These are phyloP conservation scores for Pachyrhizus erosus DNA, from an alignment of 306 rosid genomes.

Conservation along the genomic window DNA sequence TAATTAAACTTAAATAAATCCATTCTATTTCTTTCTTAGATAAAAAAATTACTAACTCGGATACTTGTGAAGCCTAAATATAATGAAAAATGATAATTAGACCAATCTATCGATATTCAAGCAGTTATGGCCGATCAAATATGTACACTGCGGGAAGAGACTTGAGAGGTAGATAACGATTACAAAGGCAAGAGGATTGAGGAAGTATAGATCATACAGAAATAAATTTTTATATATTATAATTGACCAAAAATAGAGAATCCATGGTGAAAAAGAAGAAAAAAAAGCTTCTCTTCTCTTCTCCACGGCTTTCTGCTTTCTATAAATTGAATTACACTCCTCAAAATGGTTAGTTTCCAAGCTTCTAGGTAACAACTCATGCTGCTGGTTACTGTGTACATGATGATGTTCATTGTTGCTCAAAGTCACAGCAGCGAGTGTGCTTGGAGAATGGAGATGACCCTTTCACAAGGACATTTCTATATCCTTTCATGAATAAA, in stretches of 20 bases:
- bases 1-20: too few species aligned
- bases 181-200: not conserved
- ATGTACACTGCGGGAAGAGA: conserved; percentile 9
- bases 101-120: not conserved
- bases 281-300: not conserved
- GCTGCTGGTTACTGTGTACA: conserved; percentile 29
- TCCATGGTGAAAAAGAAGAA: conserved; percentile 6
- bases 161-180: conserved; percentile 5
- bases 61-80: conserved; percentile 14
- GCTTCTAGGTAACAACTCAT: conserved; percentile 38
- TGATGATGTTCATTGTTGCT: conserved; percentile 32
- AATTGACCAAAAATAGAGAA: conserved; percentile 42
- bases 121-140: not conserved
- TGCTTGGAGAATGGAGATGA: conserved; percentile 34
- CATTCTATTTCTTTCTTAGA: not conserved
- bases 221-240: conserved; percentile 33
- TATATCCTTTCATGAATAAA: conserved; percentile 25
- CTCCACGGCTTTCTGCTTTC: conserved; percentile 27
- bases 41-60: not conserved
- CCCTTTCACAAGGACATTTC: conserved; percentile 34
- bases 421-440: conserved; percentile 36
- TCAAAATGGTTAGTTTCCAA: conserved; percentile 34
- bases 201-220: conserved; percentile 32
- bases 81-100: not conserved
- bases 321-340: conserved; percentile 20